Evolutionary conservation across 1,284 basidiomycete genomes (phyloP).

Genomic region (Rhizoctonia solani): DNA sequence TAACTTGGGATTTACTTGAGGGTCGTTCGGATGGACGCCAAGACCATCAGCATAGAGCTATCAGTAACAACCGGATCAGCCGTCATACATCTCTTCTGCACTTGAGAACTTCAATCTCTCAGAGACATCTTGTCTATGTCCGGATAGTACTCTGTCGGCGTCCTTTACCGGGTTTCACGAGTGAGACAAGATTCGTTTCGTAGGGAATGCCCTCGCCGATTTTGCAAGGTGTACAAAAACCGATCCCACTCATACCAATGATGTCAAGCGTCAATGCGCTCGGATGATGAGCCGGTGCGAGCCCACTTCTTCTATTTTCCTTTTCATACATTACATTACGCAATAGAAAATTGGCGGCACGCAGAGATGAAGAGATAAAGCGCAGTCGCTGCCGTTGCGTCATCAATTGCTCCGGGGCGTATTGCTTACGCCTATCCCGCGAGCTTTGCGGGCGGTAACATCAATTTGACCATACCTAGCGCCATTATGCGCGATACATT

Average conservation of each 20-base stretch:
- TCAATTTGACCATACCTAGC: conserved; percentile 90
- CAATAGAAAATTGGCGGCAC: conserved; percentile 75
- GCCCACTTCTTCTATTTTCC: conserved; percentile 60
- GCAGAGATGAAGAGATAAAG: conserved; percentile 83
- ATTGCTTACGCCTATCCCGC: conserved; percentile 84
- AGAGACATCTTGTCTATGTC: conserved; percentile 71
- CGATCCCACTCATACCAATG: conserved; percentile 90
- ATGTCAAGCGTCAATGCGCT: conserved; percentile 81
- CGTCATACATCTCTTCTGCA: neutral
- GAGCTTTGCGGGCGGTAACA: conserved; percentile 69
- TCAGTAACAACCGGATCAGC: conserved; percentile 24
- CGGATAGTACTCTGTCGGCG: conserved; percentile 71
- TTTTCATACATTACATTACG: conserved; percentile 67
- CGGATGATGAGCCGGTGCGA: conserved; percentile 70
- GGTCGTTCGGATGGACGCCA: conserved; percentile 90
- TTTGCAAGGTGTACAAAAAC: conserved; percentile 69
- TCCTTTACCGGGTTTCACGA: conserved; percentile 59
- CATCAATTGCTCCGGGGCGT: conserved; percentile 90
- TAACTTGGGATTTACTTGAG: conserved; percentile 78
- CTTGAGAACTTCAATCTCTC: conserved; percentile 77
- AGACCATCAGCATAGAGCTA: conserved; percentile 83
- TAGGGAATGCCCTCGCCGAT: conserved; percentile 74
- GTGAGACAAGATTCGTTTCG: conserved; percentile 84
- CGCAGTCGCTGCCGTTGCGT: conserved; percentile 88
- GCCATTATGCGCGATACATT: conserved; percentile 92